Conservation (phyloP, 2,329 filamentous ascomycete species). For the Fusarium nelsonii region DNA sequence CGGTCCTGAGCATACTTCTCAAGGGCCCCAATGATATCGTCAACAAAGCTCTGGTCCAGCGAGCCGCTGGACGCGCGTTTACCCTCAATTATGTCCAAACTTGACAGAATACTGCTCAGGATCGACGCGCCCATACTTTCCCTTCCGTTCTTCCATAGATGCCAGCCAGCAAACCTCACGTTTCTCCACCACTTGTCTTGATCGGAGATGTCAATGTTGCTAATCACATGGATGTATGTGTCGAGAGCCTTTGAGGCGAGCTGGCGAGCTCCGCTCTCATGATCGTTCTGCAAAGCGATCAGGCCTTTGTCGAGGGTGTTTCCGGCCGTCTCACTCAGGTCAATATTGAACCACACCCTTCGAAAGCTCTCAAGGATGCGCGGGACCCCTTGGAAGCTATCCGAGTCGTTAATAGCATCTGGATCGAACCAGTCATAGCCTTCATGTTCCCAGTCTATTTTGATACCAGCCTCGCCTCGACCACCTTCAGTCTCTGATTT, state of each 20-base stretch:
- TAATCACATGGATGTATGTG: constrained; percentile 62
- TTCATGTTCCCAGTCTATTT: constrained; percentile 73
- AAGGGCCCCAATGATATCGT: constrained; percentile 40
- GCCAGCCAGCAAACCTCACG: constrained; percentile 69
- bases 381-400: constrained; percentile 66
- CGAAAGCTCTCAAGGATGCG: constrained; percentile 68
- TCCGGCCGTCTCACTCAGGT: constrained; percentile 61
- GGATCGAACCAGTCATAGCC: constrained; percentile 69
- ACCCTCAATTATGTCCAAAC: constrained; percentile 57
- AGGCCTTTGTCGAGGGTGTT: constrained; percentile 61
- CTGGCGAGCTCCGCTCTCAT: constrained; percentile 69
- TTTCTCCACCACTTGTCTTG: constrained; percentile 66
- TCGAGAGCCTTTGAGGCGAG: constrained; percentile 67
- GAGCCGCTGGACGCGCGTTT: constrained; percentile 37
- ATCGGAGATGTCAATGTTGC: constrained; percentile 47
- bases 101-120: constrained; percentile 61
- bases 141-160: constrained; percentile 74
- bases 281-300: constrained; percentile 64
- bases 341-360: constrained; percentile 70
- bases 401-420: constrained; percentile 59
- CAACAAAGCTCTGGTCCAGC: constrained; percentile 19
- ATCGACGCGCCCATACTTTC: constrained; percentile 75
- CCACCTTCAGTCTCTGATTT: constrained; percentile 48
- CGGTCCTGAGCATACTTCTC: constrained; percentile 37
- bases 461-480: constrained; percentile 61